Evolutionary conservation across 1,139 yeast species (phyloP), one percentile per base, ranked within the genome.

Genomic region (Candida glucosophila): DNA sequence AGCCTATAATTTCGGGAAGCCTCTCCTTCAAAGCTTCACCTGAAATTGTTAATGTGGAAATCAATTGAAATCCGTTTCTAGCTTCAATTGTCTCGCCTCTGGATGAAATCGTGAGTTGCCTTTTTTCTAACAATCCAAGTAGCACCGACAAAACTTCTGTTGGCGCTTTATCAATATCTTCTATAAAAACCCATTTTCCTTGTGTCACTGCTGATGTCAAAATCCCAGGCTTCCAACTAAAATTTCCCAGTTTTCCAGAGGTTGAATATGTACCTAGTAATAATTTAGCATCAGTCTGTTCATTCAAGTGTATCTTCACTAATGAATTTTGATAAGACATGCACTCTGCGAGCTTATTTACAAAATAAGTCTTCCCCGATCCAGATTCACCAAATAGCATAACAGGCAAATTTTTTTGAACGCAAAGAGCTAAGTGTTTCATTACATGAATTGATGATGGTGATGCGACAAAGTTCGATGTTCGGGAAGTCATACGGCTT

Each of bases 111-210:
- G 77, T 68, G 22, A 92, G 61, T 44, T 85, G 86, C 29, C 92
- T 67, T 44, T 80, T 81, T 45, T 90, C 98, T 24, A 92, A 60
- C 28, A 92, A 61, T 4, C 95, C 82, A 36, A 90, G 60, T 17
- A 92, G 58, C n/a, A 90, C 79, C 1, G 96, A 82, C 29, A 90
- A 58, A 4, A 90, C 93, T 41, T 92, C 98, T n/a, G 93, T 88
- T 3, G 98, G 98, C 0, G 98, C 98, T 40, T 80, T 80, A 44
- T 92, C 97, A 10, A 92, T 86, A 49, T 92, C 98, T 54, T 90
- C 98, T 34, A 92, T 77, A 22, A 92, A 62, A 7, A 92, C 92
- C 96, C 97, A 90, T 42, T 83, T 76, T 7, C 98, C 99, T 43
- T 82, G 88, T 39, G 67, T 71, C 5, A 90, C 97, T 0, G 98